phyloP scores from a whole-genome alignment of 2,329 filamentous ascomycete species.

The Epichloe uncinata region DNA sequence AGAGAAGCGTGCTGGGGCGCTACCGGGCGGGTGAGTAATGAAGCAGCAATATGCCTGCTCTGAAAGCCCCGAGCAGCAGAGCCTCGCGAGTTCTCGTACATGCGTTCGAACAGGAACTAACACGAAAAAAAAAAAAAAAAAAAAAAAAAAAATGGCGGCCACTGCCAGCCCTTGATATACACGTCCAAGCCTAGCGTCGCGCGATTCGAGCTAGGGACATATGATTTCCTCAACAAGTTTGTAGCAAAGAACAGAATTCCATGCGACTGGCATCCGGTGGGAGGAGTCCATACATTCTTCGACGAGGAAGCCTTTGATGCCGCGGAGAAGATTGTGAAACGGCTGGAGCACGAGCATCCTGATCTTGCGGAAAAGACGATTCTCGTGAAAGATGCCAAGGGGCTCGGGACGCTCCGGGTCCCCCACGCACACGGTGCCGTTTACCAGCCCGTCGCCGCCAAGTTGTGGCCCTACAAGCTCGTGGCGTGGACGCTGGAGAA shows the following conservation, averaged over 20 bases:
- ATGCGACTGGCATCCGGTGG: slow-evolving; percentile 55
- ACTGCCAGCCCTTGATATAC: slow-evolving; percentile 64
- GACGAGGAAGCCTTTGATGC: slow-evolving; percentile 39
- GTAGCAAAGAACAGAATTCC: slow-evolving; percentile 43
- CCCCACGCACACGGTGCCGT: slow-evolving; percentile 47
- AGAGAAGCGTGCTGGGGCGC: no score
- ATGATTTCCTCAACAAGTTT: slow-evolving; percentile 43
- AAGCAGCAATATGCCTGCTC: neutral
- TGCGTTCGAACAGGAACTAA: neutral
- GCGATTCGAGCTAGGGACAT: slow-evolving; percentile 61
- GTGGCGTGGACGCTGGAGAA: slow-evolving; percentile 56
- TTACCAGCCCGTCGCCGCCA: slow-evolving; percentile 50
- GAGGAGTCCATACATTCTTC: slow-evolving; percentile 52
- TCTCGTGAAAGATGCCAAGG: slow-evolving; percentile 24
- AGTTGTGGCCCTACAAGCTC: slow-evolving; percentile 75
- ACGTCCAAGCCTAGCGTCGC: slow-evolving; percentile 44
- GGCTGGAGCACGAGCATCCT: slow-evolving; percentile 36
- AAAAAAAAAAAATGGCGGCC: slow-evolving; percentile 46
- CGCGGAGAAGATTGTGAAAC: slow-evolving; percentile 35
- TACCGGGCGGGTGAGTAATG: no score
- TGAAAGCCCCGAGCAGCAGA: neutral
- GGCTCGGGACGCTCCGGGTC: slow-evolving; percentile 40
- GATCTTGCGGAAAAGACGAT: slow-evolving; percentile 38
- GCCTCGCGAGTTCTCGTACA: no score
- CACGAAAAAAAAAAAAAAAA: slow-evolving; percentile 28